Evolutionary conservation across 192 early-diverging fungal genomes (phyloP), one percentile per base, ranked within the genome.

Genomic region (Linnemannia hyalina): DNA sequence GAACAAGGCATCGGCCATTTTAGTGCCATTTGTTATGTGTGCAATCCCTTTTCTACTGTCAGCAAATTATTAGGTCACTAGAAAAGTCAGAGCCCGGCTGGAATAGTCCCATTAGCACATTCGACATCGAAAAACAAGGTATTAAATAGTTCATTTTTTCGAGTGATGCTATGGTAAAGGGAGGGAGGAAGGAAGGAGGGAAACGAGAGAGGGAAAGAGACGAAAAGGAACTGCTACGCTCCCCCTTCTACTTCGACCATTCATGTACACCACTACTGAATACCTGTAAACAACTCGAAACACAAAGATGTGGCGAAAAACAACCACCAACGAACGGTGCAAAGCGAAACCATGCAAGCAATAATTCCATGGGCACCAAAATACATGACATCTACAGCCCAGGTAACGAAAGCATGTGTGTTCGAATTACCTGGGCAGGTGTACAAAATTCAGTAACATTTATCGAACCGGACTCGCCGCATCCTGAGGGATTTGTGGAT

Each of bases 51-150:
- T 26, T 60, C 57, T 60, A 60, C n/a, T 60, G 29, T 35, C n/a
- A 65, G 11, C 29, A 26, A 65, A 65, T 65, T 29, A 65, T 65
- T 65, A 65, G 60, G 60, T 26, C 9, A 26, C 11, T 65, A 15
- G n/a, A 32, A 60, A 65, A 65, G 60, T 65, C 60, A 32, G 60
- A 65, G 60, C 60, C 60, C 60, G 29, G n/a, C 60, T 65, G 60
- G 60, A 65, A 29, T 63, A 9, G 13, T 13, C 11, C 32, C 32
- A 65, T 32, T 23, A 57, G 6, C 55, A 29, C 60, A 65, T 32
- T 29, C 9, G 26, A 11, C 18, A 22, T 52, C 49, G 4, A 52
- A 32, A 32, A 13, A 60, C 29, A 0, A 65, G 60, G 60, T 63
- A 29, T 2, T 63, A 3, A 10, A 3, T 32, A 65, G 26, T 65